Evolutionary conservation across 139 green algal genomes (phyloP).

Genomic region (Volvox africanus): DNA sequence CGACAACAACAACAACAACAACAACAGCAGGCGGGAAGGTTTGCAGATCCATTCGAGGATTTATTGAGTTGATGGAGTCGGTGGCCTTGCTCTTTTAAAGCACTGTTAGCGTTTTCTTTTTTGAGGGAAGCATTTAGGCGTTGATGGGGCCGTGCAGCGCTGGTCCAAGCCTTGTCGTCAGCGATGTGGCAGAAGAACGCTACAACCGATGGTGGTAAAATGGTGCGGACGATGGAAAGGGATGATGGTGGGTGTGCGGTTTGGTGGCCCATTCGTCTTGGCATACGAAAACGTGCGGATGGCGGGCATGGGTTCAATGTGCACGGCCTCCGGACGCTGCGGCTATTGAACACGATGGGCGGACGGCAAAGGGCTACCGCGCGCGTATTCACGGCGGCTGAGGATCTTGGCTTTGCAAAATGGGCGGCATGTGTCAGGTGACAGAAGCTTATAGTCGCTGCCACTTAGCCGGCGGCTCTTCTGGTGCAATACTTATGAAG

Average conservation of each 20-base stretch:
- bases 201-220: no score
- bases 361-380: no score
- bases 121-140: background rate
- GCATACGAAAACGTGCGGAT: background rate
- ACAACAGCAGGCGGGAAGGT: background rate
- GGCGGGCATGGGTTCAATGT: background rate
- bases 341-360: background rate
- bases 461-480: no score
- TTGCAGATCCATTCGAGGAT: conserved; percentile 45
- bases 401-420: no score
- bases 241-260: background rate
- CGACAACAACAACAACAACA: background rate
- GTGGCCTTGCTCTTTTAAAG: no score
- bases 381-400: no score
- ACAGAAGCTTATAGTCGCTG: background rate
- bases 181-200: no score
- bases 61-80: conserved; percentile 12
- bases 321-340: background rate
- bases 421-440: background rate
- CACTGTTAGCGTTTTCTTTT: background rate
- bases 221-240: no score
- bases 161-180: no score
- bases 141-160: background rate
- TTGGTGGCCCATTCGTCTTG: no score
- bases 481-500: no score